Evolutionary conservation across 2,329 filamentous ascomycete genomes (phyloP).

Genomic region (Trichophaea hybrida): DNA sequence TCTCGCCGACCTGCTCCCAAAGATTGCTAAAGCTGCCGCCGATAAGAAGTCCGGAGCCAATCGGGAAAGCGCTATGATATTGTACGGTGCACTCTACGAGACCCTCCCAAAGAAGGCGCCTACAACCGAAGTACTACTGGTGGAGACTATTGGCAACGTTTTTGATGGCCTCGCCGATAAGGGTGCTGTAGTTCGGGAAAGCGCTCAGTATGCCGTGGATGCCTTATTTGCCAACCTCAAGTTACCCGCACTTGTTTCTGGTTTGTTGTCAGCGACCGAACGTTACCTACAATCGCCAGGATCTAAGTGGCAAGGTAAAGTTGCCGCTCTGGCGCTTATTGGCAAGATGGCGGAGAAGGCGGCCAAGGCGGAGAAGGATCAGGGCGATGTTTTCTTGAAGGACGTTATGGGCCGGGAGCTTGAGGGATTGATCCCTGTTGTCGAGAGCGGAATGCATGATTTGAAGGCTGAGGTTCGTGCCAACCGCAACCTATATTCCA

Average conservation of each 20-base stretch:
- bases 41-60: slow-evolving; percentile 86
- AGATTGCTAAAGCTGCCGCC: slow-evolving; percentile 54
- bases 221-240: slow-evolving; percentile 66
- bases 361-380: slow-evolving; percentile 32
- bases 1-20: slow-evolving; percentile 39
- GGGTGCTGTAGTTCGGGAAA: slow-evolving; percentile 71
- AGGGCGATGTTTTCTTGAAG: slow-evolving; percentile 79
- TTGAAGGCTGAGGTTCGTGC: slow-evolving; percentile 65
- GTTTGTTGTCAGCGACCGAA: slow-evolving; percentile 61
- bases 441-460: slow-evolving; percentile 91
- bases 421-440: slow-evolving; percentile 69
- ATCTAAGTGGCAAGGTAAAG: slow-evolving; percentile 94
- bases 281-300: slow-evolving; percentile 68
- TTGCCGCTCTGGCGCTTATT: slow-evolving; percentile 69
- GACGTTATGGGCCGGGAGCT: slow-evolving; percentile 82
- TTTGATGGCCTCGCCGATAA: slow-evolving; percentile 87
- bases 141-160: slow-evolving; percentile 54
- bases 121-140: slow-evolving; percentile 23
- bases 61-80: slow-evolving; percentile 86
- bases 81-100: slow-evolving; percentile 86
- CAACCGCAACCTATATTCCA: neutral
- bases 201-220: slow-evolving; percentile 86
- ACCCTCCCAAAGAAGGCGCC: slow-evolving; percentile 54
- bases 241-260: slow-evolving; percentile 68
- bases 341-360: slow-evolving; percentile 93